Base-by-base conservation (phyloP, 495 filamentous ascomycete genomes). In the Sabuloglossum arenarium region DNA sequence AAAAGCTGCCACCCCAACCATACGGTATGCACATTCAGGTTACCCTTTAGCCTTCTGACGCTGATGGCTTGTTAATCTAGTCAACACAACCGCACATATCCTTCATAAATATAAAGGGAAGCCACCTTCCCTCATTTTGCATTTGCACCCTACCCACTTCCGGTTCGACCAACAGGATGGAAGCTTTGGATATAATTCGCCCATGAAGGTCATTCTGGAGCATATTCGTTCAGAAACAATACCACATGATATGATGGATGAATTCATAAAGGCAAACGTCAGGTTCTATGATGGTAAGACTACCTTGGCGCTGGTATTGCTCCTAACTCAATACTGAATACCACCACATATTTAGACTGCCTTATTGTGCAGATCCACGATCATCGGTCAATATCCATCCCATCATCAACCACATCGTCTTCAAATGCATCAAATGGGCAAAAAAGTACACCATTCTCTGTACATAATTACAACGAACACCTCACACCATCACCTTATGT, bases 111-210 rank as follows among this genome's bases (percentile, higher is more conserved):
- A 80, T 66, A 69, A 74, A 4, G 88, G 82, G 61, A 71, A 71
- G 10, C 77, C 77, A 12, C 90, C 93, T 0, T 95, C 88, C 11
- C 71, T 97, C 9, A 79, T 88, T 43, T 68, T 99, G 34, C 88
- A 97, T 68, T 70, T 99, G 0, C 80, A 95, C 64, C 76, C 79
- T 3, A 84, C 74, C 4, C 79, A 94, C 68, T 96, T 94, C 65
- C 83, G 86, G 51, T 94, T 99, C 67, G 91, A 97, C 60, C 79
- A 88, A 58, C 89, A 95, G 69, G 87, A 96, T 67, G 88, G 89
- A 59, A 85, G 82, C 64, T 94, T 94, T 60, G 71, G 76, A 1
- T 96, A 96, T 66, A 84, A 83, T 59, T 94, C 88, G 6, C 85
- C 90, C 49, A 94, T 97, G 87, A 79, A 76, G 61, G 68, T 85